These are phyloP conservation scores for Leucosporidium scottii DNA, from an alignment of 768 basidiomycete genomes.

Conservation along the genomic window DNA sequence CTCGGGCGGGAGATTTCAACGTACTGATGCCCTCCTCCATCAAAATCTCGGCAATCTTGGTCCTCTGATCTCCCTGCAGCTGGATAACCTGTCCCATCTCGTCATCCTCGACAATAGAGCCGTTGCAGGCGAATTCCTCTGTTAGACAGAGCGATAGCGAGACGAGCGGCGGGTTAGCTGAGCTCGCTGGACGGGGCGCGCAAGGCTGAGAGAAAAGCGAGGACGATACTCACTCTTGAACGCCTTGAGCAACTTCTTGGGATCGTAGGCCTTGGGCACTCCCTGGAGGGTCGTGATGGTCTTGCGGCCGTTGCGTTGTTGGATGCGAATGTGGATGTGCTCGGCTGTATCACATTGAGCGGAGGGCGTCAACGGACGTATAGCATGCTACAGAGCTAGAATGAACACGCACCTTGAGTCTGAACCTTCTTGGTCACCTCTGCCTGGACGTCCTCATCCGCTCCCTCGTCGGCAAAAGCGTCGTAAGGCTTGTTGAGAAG, in stretches of 20 bases:
- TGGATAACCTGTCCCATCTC: slow-evolving; percentile 96
- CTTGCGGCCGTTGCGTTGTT: slow-evolving; percentile 98
- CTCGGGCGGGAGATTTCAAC: neutral
- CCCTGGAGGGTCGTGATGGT: slow-evolving; percentile 96
- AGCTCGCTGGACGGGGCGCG: neutral
- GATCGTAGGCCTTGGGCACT: slow-evolving; percentile 88
- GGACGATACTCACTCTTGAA: slow-evolving; percentile 76
- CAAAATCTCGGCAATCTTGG: slow-evolving; percentile 83
- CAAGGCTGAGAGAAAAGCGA: neutral
- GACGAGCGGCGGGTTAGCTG: neutral
- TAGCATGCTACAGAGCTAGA: neutral
- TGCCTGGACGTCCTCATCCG: slow-evolving; percentile 22
- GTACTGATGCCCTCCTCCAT: slow-evolving; percentile 70
- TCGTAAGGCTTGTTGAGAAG: slow-evolving; percentile 37
- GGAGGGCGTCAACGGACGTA: too few species aligned
- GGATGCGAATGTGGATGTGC: slow-evolving; percentile 93
- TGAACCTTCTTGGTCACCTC: slow-evolving; percentile 14
- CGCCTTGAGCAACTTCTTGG: slow-evolving; percentile 95
- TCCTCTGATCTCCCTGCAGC: slow-evolving; percentile 94
- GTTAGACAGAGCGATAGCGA: neutral
- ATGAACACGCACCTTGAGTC: neutral
- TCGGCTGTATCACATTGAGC: slow-evolving; percentile 38
- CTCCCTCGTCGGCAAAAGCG: slow-evolving; percentile 35
- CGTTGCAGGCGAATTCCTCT: slow-evolving; percentile 62
- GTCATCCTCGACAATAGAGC: slow-evolving; percentile 88